Base-by-base conservation (phyloP, 2,329 filamentous ascomycete species). In the Xylariaceae sp. region DNA sequence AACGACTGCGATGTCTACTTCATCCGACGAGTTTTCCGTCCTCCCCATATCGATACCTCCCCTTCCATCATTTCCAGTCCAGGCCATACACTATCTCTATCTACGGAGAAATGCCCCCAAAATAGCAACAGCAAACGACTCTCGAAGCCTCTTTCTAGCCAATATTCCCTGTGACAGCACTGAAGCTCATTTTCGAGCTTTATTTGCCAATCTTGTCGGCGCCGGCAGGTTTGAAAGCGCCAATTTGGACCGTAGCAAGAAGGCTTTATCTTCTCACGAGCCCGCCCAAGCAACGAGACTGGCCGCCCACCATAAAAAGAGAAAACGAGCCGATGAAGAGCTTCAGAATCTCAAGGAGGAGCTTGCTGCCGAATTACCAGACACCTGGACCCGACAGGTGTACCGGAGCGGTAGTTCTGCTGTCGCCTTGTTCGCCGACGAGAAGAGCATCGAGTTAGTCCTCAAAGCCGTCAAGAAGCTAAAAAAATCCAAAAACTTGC, bases 101-200 rank as follows among this genome's bases (percentile, higher is more conserved):
- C 76, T 98, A 52, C 90, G 91, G 63, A 86, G 86, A 52, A 93
- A 98, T 74, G 82, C 87, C 44, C 92, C 93, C 58, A 91, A 89
- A 75, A 82, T 90, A 41, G 86, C 90, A 14, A 89, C 89, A 7
- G 79, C 83, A 52, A 83, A 89, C 72, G 89, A 93, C 65, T 78
- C 85, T 16, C 87, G 93, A 65, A 92, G 90, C 59, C 81, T 99
- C 18, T 99, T 96, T 74, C 71, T 96, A n/a, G 89, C 93, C 61
- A 98, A 99, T 68, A 77, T 96, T 0, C 95, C 95, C 6, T 80
- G 89, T 60, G 93, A 97, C 70, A 88, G 91, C 56, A 96, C 91
- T 3, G 87, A 91, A 54, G 73, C 79, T 1, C 90, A 93, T 66
- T 81, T 98, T 42, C 87, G 91, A 44, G 80, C 86, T 42, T 77